Percentiles rank a stretch among this genome's conserved stretches.
These are phyloP conservation scores for Sarocladium strictum DNA, from an alignment of 2,329 filamentous ascomycete species.

Conservation along the genomic window DNA sequence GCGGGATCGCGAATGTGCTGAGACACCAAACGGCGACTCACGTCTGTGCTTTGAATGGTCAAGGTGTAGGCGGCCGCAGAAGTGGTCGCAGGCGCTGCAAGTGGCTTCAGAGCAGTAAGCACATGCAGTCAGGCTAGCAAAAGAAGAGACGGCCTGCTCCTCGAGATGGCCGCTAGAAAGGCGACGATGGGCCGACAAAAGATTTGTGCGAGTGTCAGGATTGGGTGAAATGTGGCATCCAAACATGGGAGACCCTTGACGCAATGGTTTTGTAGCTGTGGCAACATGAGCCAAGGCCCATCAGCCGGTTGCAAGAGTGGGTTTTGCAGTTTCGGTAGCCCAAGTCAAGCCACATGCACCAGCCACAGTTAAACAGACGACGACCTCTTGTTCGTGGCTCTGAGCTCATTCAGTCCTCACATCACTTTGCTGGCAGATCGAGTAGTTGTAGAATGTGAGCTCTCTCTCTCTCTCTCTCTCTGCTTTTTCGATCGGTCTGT, in stretches of 20 bases:
- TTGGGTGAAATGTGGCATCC: slow-evolving; percentile 9
- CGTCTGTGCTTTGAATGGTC: background rate
- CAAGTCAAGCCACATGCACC: background rate
- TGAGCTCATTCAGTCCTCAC: no score
- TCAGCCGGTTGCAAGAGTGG: no score
- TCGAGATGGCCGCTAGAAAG: background rate
- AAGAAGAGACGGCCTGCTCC: background rate
- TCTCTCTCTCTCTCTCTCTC: no score
- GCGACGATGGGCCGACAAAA: background rate
- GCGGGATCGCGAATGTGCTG: slow-evolving; percentile 1
- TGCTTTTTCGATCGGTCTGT: no score
- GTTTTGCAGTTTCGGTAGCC: no score
- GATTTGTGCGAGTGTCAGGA: background rate
- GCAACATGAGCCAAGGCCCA: slow-evolving; percentile 12
- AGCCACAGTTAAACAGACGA: background rate
- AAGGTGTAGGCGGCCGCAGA: background rate
- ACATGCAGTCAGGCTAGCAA: background rate
- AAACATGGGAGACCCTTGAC: slow-evolving; percentile 12
- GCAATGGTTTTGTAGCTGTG: slow-evolving; percentile 14
- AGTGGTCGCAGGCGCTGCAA: background rate
- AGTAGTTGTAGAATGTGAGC: no score
- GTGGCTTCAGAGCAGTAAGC: background rate
- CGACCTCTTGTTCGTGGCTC: no score
- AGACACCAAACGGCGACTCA: slow-evolving; percentile 3
- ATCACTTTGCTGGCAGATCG: no score